phyloP scores from a whole-genome alignment of 1,284 basidiomycete genomes.

The Moniliophthora roreri region DNA sequence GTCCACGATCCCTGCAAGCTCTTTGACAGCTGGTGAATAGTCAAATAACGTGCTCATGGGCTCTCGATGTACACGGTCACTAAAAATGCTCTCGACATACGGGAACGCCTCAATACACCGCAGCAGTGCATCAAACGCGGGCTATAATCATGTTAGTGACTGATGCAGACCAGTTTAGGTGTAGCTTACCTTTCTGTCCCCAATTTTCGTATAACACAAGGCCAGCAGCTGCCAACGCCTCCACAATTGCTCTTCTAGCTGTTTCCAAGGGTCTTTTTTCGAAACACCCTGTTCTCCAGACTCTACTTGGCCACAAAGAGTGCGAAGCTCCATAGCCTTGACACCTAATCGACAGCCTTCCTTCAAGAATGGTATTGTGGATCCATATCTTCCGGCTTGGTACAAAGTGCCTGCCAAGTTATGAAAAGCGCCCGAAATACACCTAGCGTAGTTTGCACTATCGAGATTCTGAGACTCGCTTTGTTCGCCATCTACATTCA shows the following conservation, averaged over 20 bases:
- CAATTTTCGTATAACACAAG: conserved; percentile 71
- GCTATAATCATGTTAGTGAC: conserved; percentile 34
- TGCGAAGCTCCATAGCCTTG: conserved; percentile 39
- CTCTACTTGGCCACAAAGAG: neutral
- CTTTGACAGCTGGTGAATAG: conserved; percentile 40
- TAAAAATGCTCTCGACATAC: conserved; percentile 38
- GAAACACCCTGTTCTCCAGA: conserved; percentile 27
- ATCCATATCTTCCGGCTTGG: conserved; percentile 55
- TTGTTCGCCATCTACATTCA: conserved; percentile 24
- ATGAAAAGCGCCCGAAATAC: conserved; percentile 66
- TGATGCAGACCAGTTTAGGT: too few species aligned
- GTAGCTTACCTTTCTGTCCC: conserved; percentile 74
- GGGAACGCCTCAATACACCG: conserved; percentile 56
- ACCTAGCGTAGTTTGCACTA: conserved; percentile 58
- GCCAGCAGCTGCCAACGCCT: conserved; percentile 80
- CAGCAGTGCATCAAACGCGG: conserved; percentile 58
- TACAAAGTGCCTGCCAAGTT: conserved; percentile 66
- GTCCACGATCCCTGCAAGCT: conserved; percentile 60
- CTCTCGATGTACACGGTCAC: conserved; percentile 28
- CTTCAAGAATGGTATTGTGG: conserved; percentile 64
- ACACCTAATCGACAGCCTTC: conserved; percentile 56
- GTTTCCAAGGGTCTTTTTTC: conserved; percentile 52
- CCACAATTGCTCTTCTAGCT: conserved; percentile 62
- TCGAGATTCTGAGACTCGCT: conserved; percentile 21
- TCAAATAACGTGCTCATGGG: conserved; percentile 35